A percentile compares a stretch with the other conserved stretches of the same genome.
phyloP scores from a whole-genome alignment of 2,329 filamentous ascomycete genomes.

The Aureobasidium melanogenum region DNA sequence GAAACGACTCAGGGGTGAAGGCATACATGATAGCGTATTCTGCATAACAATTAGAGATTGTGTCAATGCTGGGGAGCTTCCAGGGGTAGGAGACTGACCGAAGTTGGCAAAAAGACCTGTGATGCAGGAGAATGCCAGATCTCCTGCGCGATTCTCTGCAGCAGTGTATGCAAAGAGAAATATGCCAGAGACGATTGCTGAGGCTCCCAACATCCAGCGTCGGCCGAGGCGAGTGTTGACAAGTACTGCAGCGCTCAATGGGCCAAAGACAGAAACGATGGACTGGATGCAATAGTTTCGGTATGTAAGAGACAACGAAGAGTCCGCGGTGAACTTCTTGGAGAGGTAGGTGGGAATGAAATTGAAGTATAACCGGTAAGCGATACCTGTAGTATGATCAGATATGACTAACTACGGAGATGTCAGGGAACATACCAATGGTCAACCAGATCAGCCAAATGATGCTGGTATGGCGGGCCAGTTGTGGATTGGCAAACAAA shows the following conservation, averaged over 20 bases:
- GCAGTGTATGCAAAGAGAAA: not conserved
- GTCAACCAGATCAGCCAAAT: not conserved
- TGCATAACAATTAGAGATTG: not conserved
- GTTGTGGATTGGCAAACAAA: not conserved
- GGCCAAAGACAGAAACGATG: not conserved
- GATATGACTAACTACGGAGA: not conserved
- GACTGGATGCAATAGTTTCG: not conserved
- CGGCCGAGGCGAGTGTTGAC: not conserved
- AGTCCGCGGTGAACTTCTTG: not conserved
- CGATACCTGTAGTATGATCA: not conserved
- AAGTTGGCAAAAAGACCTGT: not conserved
- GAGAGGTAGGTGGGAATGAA: not conserved
- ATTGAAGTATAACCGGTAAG: not conserved
- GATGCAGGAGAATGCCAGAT: not conserved
- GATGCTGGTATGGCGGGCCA: not conserved
- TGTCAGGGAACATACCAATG: not conserved
- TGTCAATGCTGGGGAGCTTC: no score
- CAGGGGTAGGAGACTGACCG: not conserved
- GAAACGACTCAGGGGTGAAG: conserved; percentile 69
- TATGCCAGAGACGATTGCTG: not conserved
- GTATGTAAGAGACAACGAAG: not conserved
- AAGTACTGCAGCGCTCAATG: not conserved
- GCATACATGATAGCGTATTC: conserved; percentile 65
- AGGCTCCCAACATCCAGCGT: not conserved
- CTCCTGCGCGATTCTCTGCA: not conserved